Evolutionary conservation across 768 basidiomycete genomes (phyloP).

Genomic region (Tylopilus sp.): DNA sequence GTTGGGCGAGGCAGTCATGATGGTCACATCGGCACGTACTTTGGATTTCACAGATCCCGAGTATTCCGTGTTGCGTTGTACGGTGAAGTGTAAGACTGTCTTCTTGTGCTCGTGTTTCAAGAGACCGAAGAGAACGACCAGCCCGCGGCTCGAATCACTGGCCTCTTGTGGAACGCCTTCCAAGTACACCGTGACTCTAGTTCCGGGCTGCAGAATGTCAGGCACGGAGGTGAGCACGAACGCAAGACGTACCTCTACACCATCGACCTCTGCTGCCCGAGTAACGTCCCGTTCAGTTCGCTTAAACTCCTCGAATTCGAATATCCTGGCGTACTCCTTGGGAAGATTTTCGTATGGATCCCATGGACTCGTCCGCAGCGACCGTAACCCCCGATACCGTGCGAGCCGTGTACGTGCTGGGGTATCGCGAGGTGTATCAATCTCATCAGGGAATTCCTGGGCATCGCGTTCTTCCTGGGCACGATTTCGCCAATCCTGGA

Average conservation of each 20-base stretch:
- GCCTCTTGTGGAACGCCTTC: constrained; percentile 71
- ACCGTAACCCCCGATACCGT: constrained; percentile 85
- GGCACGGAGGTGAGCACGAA: not conserved
- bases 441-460: constrained; percentile 89
- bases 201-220: constrained; percentile 58
- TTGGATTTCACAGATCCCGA: constrained; percentile 86
- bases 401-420: constrained; percentile 83
- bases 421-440: constrained; percentile 88
- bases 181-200: constrained; percentile 73
- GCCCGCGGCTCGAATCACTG: constrained; percentile 32
- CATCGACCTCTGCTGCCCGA: constrained; percentile 63
- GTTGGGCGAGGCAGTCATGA: not conserved
- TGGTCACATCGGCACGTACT: constrained; percentile 36
- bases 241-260: constrained; percentile 58
- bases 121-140: constrained; percentile 74
- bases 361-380: constrained; percentile 95
- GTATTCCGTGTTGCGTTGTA: constrained; percentile 96
- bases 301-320: constrained; percentile 95
- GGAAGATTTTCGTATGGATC: constrained; percentile 96
- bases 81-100: constrained; percentile 86
- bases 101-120: constrained; percentile 96
- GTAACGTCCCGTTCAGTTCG: constrained; percentile 73
- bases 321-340: constrained; percentile 89
- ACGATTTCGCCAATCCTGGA: constrained; percentile 66
- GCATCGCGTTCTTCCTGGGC: constrained; percentile 79